Evolutionary conservation across 208 protist species (phyloP).

Genomic region (Leishmania martiniquensis): DNA sequence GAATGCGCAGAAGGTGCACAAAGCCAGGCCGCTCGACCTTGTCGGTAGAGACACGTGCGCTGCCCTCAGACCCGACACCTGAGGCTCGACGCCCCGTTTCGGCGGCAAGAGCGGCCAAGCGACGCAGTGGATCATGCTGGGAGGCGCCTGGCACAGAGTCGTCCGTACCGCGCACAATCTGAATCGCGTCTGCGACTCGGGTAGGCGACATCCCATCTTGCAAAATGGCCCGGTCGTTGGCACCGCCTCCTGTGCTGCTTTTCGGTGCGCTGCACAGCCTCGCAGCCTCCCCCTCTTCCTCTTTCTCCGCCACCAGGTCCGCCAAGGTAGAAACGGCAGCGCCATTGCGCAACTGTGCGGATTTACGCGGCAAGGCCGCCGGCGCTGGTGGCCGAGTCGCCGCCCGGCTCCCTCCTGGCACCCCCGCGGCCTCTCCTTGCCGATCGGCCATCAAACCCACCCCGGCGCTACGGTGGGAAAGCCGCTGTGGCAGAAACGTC

Average conservation of each 20-base stretch:
- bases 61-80: not conserved
- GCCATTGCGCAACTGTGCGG: not conserved
- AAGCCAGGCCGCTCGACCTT: conserved; percentile 15
- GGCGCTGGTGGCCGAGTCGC: not conserved
- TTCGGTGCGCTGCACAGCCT: not conserved
- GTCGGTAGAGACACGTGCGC: not conserved
- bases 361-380: not conserved
- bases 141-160: conserved; percentile 32
- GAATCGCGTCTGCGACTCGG: conserved; percentile 9
- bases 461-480: conserved; percentile 40
- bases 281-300: conserved; percentile 3
- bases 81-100: conserved; percentile 7
- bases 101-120: conserved; percentile 16
- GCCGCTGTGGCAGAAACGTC: conserved; percentile 69
- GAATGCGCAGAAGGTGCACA: conserved; percentile 75
- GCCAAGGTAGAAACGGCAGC: conserved; percentile 37
- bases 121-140: conserved; percentile 23
- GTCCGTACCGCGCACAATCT: conserved; percentile 14
- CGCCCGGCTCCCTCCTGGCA: not conserved
- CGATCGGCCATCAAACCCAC: conserved; percentile 31
- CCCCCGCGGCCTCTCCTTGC: conserved; percentile 5
- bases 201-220: conserved; percentile 28
- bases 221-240: conserved; percentile 17
- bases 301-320: conserved; percentile 33
- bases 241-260: not conserved